Base-by-base conservation (phyloP, 495 filamentous ascomycete genomes). In the Talaromyces proteolyticus region DNA sequence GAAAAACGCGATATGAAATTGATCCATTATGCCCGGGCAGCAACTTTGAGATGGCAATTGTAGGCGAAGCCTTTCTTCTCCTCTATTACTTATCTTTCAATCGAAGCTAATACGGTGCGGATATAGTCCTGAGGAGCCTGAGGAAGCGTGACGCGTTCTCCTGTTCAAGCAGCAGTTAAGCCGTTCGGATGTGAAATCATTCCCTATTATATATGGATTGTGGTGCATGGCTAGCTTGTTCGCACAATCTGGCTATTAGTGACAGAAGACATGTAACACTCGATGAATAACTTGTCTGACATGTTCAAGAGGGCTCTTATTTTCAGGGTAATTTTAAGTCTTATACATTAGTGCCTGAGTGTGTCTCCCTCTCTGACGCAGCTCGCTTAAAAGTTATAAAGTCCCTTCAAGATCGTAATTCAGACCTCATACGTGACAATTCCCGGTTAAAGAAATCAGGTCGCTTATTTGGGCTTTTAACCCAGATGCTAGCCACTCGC, bases 1-100 rank as follows among this genome's bases (percentile, higher is more conserved):
- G 54, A 57, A 49, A 57, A 50, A 47, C 51, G 51, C 34, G 54
- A 57, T 40, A 57, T 57, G 54, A 50, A 57, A 49, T n/a, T 57
- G 44, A 40, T 49, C 25, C 20, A 41, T 38, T 53, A 48, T 25
- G 54, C 51, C 40, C 40, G 51, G 12, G 54, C 44, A 45, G 54
- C 40, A 53, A 56, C 50, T 41, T 25, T 57, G 29, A 57, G 54
- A 57, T 53, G 50, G 50, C 0, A 18, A 19, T 22, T 59, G 36
- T 48, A 48, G 46, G 34, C 20, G 44, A 47, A 48, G 46, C 36
- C 19, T 26, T 24, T 39, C 16, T 16, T 23, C 10, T 41, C 5
- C n/a, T 41, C 7, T 23, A 40, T 40, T 48, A 10, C 20, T 40
- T 39, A 18, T 48, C 46, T 40, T 40, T 40, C 11, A 41, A 40